Evolutionary conservation across 139 green algal genomes (phyloP), one percentile per base, ranked within the genome.

Genomic region (Chloropicon primus): DNA sequence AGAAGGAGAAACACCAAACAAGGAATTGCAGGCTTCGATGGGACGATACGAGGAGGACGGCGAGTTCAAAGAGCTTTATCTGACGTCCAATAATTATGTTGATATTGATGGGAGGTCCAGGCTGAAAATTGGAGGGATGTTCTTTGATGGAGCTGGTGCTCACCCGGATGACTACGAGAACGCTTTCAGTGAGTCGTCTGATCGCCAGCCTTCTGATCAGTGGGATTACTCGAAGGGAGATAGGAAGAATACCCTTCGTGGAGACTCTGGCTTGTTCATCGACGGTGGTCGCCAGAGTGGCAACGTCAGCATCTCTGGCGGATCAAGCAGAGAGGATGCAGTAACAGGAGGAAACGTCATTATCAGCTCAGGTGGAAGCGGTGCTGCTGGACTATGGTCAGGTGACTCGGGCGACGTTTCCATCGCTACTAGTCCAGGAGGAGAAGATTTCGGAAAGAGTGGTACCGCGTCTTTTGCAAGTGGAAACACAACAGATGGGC

Each of bases 61-160:
- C 22, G 79, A 83, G 79, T 22, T 22, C 62, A 83, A 83, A 54
- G 79, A 83, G 74, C 25, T 83, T 2, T 83, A 80, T 74, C 2
- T 83, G 22, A 80, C 79, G 21, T 73, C 24, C 41, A 25, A 27
- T 25, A 83, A 83, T 53, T 83, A 83, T 74, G 26, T 83, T 22
- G 74, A 80, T 25, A 27, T 83, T 25, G 79, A 83, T 54, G 25
- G 73, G 10, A 53, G 79, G n/a, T 26, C 24, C 2, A 54, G 79
- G 17, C 3, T 83, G 22, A 80, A 80, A 41, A 26, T 80, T 27
- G 79, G 79, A 23, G 79, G 79, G 24, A 75, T 83, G 21, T 83
- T 83, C 79, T 80, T 83, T 71, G 79, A 83, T 72, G 79, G 79
- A 23, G 2, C 26, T 21, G 79, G 79, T 2, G n/a, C 24, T 22